Evolutionary conservation across 164 flowering plant genomes (phyloP).

Genomic region (Stephania japonica): DNA sequence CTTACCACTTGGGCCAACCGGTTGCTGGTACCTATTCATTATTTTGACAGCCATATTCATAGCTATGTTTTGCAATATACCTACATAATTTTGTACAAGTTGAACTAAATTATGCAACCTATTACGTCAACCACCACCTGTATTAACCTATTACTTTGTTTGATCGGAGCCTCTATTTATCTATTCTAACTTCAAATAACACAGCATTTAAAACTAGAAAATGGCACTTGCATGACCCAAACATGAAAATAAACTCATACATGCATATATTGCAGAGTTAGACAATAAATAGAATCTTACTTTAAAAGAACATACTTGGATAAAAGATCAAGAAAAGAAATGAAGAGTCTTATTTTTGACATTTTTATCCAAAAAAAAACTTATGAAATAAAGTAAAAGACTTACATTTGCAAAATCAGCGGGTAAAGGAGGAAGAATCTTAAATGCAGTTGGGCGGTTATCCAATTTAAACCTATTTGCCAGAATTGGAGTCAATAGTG

Average conservation of each 20-base stretch:
- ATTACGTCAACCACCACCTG: no score
- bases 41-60: background rate
- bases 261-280: background rate
- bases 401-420: slow-evolving; percentile 64
- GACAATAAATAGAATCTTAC: background rate
- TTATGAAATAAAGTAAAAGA: background rate
- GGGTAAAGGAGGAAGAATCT: slow-evolving; percentile 73
- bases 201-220: no score
- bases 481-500: slow-evolving; percentile 31
- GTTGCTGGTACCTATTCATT: background rate
- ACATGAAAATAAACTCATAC: no score
- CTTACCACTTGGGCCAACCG: no score
- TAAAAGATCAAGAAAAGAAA: background rate
- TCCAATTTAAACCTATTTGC: slow-evolving; percentile 71
- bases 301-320: background rate
- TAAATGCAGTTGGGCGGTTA: slow-evolving; percentile 75
- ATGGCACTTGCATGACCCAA: background rate
- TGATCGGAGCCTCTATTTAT: no score
- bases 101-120: no score
- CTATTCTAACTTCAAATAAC: no score
- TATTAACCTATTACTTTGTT: no score
- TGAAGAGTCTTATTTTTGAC: background rate
- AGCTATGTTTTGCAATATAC: no score
- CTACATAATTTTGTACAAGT: no score
- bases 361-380: background rate